Evolutionary conservation across 1,284 basidiomycete species (phyloP), one percentile per base, ranked within the genome.

Genomic region (Irpex sp.): DNA sequence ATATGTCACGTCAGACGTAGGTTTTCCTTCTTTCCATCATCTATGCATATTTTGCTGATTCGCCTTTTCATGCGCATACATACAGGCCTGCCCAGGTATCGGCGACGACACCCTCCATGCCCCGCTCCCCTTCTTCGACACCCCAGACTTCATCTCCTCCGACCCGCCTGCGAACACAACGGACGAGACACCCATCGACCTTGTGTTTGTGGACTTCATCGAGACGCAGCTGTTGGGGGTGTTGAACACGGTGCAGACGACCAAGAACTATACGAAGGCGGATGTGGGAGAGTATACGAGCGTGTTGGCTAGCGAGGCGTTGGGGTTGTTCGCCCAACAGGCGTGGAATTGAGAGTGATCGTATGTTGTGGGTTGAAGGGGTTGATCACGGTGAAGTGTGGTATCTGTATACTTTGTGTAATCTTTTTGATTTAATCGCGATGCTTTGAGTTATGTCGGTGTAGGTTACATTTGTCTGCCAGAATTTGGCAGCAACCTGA

Each of bases 1-100:
- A 66, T 91, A 91, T 69, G 87, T 90, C n/a, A 91, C 90, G 89
- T 91, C 68, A 87, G 88, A 65, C 69, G 87, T 72, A 4, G 16
- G 45, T 14, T 45, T 52, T 58, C 19, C 57, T 60, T 28, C 18
- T 18, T 19, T 23, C 7, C 18, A n/a, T n/a, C 18, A n/a, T 49
- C 49, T 21, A 28, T 18, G 23, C 21, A 49, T 57, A 57, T 21
- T 56, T 36, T 57, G n/a, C 51, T 51, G 28, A 59, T 14, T 49
- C 33, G 18, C 28, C 57, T 10, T 36, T 61, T 42, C 39, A 10
- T 49, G 12, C 18, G 16, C 23, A 4, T 58, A 19, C 16, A 10
- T 42, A n/a, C 58, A 88, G 86, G 73, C 81, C 9, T 90, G 89
- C 71, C 86, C 87, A 1, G 89, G 85, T 4, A 73, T 83, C 12